Evolutionary conservation across 768 basidiomycete species (phyloP).

Genomic region (Lentinula sp.): DNA sequence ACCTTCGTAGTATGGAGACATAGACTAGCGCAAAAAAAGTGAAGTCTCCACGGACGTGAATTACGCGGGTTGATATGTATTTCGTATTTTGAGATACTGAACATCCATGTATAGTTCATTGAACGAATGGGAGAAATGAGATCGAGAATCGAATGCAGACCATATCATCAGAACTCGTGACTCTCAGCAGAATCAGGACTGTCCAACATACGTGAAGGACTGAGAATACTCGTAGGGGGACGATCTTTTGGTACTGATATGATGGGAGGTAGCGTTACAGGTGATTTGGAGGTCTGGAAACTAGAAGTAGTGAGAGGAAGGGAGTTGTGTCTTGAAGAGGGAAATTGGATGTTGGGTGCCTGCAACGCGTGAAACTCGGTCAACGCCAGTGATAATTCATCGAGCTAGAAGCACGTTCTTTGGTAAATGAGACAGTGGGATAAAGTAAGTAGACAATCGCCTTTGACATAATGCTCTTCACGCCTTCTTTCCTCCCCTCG

Average conservation of each 20-base stretch:
- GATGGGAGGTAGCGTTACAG: background rate
- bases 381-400: conserved; percentile 46
- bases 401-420: conserved; percentile 37
- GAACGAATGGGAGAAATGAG: too few species aligned
- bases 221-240: background rate
- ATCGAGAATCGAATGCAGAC: background rate
- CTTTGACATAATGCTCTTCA: conserved; percentile 70
- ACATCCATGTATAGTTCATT: background rate
- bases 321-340: conserved; percentile 23
- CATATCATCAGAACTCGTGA: background rate
- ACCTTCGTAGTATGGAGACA: background rate
- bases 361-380: conserved; percentile 45
- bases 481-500: conserved; percentile 60
- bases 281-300: background rate
- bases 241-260: background rate
- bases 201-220: conserved; percentile 22
- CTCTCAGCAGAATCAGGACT: conserved; percentile 22
- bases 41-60: background rate
- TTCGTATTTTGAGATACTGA: background rate
- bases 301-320: conserved; percentile 7
- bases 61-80: background rate
- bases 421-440: conserved; percentile 2
- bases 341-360: conserved; percentile 37
- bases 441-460: conserved; percentile 26
- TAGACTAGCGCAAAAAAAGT: background rate